Evolutionary conservation across 106 monocot species (phyloP), one percentile per base, ranked within the genome.

Genomic region (Dioscorea zingiberensis): DNA sequence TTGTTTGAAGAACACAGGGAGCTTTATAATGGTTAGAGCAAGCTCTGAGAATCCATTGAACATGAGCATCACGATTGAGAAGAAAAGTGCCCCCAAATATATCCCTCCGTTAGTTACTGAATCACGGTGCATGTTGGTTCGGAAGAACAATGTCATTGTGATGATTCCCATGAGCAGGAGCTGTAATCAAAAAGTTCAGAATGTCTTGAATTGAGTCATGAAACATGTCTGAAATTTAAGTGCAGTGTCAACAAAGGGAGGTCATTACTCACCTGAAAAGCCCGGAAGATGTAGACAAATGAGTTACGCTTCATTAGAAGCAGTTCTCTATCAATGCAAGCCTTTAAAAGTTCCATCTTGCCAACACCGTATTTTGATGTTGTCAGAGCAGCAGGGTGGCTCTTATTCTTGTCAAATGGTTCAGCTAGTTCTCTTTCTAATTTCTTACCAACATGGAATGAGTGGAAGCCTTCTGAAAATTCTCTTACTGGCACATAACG

Each of bases 1-100:
- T 77, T 84, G 80, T 66, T 84, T 84, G 80, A 64, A 80, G 76
- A 84, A 80, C 23, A 80, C 84, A n/a, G 84, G 84, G 18, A 84
- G 64, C 69, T 80, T 84, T 17, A 70, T 11, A 32, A 77, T 57
- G 13, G 80, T 73, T 55, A 85, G 19, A 8, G 74, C 69, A 55
- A 81, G 73, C 29, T 85, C 85, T 24, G 81, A 73, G 27, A 71
- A 85, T 1, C 77, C 71, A 60, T 81, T 81, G 29, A 81, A 81
- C 85, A 85, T 71, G 58, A 63, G 56, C 48, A 64, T 63, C 3
- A 74, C 17, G n/a, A 74, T 45, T 19, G 70, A 49, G 71, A 77
- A 85, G 73, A 68, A 85, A 21, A 85, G 67, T 3, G 74, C 73
- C 2, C 85, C 85, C 73, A 81, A 66, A 62, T 71, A 78, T 14